Conservation (phyloP, 2,329 filamentous ascomycete genomes). For the Periconia sp. region DNA sequence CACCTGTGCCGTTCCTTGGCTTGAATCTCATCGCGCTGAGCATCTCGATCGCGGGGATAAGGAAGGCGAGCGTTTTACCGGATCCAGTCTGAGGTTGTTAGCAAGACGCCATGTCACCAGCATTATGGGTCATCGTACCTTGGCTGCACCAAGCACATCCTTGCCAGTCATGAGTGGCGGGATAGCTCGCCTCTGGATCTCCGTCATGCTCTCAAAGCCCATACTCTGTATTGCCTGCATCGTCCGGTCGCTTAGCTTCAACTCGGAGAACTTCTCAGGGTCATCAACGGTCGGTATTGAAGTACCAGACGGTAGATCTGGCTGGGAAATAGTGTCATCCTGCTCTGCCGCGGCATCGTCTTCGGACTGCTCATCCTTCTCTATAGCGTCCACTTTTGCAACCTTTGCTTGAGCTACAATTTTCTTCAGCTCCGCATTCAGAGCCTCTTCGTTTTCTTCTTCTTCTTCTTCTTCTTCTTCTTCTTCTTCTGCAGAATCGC, state of each 20-base stretch:
- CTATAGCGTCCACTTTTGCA: conserved; percentile 25
- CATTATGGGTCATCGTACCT: too few relatives aligned
- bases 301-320: conserved; percentile 61
- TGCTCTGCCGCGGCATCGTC: conserved; percentile 28
- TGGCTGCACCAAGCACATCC: conserved; percentile 93
- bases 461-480: conserved; percentile 43
- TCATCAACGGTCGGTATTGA: conserved; percentile 67
- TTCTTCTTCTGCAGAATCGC: conserved; percentile 37
- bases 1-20: conserved; percentile 83
- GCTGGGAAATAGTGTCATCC: conserved; percentile 38
- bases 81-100: too few relatives aligned
- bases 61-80: conserved; percentile 93
- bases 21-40: conserved; percentile 90
- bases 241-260: conserved; percentile 87
- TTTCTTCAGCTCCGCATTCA: conserved; percentile 43
- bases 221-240: conserved; percentile 88
- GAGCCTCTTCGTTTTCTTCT: conserved; percentile 40
- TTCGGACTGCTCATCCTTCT: conserved; percentile 36
- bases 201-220: conserved; percentile 95
- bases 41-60: conserved; percentile 95
- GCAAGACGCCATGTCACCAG: too few relatives aligned
- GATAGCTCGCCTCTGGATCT: conserved; percentile 87
- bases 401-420: conserved; percentile 34
- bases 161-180: conserved; percentile 86
- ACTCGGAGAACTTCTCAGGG: conserved; percentile 75